These are phyloP conservation scores for Carpinus fangiana DNA, from an alignment of 306 rosid species.

Conservation along the genomic window DNA sequence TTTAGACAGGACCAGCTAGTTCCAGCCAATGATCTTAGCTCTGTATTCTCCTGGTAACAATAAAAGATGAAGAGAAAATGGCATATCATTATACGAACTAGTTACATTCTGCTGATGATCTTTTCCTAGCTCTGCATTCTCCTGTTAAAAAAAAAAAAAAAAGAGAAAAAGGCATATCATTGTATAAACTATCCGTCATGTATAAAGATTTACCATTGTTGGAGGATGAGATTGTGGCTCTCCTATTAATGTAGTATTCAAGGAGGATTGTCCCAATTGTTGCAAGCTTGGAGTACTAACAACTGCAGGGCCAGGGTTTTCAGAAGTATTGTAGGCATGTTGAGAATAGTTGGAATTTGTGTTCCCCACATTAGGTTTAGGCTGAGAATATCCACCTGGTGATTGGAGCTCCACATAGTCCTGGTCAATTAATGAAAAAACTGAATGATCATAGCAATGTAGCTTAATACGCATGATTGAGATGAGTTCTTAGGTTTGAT, in stretches of 20 bases:
- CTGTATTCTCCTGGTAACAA: neutral
- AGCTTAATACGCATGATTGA: too few relatives aligned
- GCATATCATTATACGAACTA: neutral
- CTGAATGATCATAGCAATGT: neutral
- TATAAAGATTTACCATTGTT: neutral
- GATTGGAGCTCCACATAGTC: neutral
- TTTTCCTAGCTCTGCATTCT: neutral
- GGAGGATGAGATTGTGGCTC: constrained; percentile 15
- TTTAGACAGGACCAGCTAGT: neutral
- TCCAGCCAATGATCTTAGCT: neutral
- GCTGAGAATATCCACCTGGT: neutral
- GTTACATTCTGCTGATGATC: neutral
- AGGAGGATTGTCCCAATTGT: neutral
- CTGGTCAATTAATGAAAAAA: neutral
- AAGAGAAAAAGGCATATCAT: neutral
- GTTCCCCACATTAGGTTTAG: neutral
- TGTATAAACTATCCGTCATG: neutral
- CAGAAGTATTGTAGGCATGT: neutral
- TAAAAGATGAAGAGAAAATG: neutral
- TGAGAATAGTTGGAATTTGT: neutral
- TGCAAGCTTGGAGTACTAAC: neutral
- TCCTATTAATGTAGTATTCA: neutral
- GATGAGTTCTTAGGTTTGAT: too few relatives aligned
- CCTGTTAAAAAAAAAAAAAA: neutral
- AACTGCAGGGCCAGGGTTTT: neutral